phyloP scores from a whole-genome alignment of 2,329 filamentous ascomycete genomes.

The Pseudocercospora eumusae region DNA sequence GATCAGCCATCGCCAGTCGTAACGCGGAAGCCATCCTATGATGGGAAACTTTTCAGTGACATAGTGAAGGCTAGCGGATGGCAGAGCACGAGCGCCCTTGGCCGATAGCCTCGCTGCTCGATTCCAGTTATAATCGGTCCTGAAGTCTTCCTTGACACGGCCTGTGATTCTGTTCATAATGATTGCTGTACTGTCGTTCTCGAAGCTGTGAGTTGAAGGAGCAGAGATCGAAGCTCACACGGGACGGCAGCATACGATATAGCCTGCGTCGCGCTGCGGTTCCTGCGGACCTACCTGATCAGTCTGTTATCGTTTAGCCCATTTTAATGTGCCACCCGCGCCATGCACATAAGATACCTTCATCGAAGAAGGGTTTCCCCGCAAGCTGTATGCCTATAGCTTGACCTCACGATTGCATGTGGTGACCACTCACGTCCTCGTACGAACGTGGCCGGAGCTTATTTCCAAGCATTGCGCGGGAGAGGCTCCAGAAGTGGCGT shows the following conservation, averaged over 20 bases:
- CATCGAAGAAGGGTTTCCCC: conserved; percentile 2
- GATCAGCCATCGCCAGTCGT: conserved; percentile 62
- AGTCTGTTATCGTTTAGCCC: background rate
- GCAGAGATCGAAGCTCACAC: background rate
- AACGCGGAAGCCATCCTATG: conserved; percentile 63
- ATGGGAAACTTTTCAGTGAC: conserved; percentile 63
- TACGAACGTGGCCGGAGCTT: conserved; percentile 4
- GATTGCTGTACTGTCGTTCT: background rate
- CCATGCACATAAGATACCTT: conserved; percentile 1
- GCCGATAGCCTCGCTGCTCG: conserved; percentile 35
- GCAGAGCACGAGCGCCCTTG: conserved; percentile 46
- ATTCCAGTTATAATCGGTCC: conserved; percentile 34
- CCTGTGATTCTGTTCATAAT: conserved; percentile 1
- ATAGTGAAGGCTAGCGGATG: conserved; percentile 58
- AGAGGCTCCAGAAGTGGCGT: conserved; percentile 6
- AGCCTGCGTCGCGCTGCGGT: background rate
- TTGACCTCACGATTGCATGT: background rate
- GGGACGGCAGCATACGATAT: background rate
- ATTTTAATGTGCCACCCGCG: background rate
- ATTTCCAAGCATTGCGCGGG: background rate
- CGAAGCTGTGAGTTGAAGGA: background rate
- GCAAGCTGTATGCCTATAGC: background rate
- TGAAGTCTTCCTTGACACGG: conserved; percentile 23
- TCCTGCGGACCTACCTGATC: conserved; percentile 7
- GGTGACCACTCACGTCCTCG: conserved; percentile 1